phyloP scores from a whole-genome alignment of 2,329 filamentous ascomycete genomes.

The Phyllosticta citrichinensis region DNA sequence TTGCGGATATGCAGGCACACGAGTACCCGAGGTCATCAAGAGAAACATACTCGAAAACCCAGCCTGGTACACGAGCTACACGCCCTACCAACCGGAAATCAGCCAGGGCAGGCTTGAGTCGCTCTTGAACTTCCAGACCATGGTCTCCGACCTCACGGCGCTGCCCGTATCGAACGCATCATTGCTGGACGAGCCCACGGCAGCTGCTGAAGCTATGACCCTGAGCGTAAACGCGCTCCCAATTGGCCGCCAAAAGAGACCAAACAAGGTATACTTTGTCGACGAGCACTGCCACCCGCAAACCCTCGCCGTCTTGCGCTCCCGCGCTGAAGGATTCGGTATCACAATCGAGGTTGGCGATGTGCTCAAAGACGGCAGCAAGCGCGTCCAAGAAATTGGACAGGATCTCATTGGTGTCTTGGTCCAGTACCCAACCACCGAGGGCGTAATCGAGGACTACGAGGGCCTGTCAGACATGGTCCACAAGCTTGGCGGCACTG shows the following conservation, averaged over 20 bases:
- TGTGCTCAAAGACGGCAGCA: slow-evolving; percentile 53
- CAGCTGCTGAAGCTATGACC: slow-evolving; percentile 92
- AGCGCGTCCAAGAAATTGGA: slow-evolving; percentile 61
- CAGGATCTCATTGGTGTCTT: slow-evolving; percentile 80
- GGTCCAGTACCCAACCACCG: slow-evolving; percentile 90
- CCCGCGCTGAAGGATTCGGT: slow-evolving; percentile 83
- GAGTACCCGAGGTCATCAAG: slow-evolving; percentile 81
- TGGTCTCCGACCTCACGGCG: slow-evolving; percentile 79
- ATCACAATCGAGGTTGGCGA: slow-evolving; percentile 69
- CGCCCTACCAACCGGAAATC: slow-evolving; percentile 94
- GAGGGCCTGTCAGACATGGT: slow-evolving; percentile 62
- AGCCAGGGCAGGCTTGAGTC: slow-evolving; percentile 90
- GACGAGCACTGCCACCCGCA: slow-evolving; percentile 75
- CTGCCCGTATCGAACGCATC: slow-evolving; percentile 86
- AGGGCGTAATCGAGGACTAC: slow-evolving; percentile 71
- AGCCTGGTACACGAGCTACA: slow-evolving; percentile 97
- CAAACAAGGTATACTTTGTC: slow-evolving; percentile 73
- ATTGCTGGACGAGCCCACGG: slow-evolving; percentile 81
- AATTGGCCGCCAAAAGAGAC: slow-evolving; percentile 58
- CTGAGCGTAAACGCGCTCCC: slow-evolving; percentile 73
- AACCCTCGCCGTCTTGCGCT: slow-evolving; percentile 73
- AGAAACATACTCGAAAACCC: slow-evolving; percentile 87
- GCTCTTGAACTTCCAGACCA: slow-evolving; percentile 88
- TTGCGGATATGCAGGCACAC: slow-evolving; percentile 78
- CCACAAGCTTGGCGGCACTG: slow-evolving; percentile 66